Percentiles rank a stretch among this genome's conserved stretches.
Conservation (phyloP, 768 basidiomycete species). For the Mycena albidolilacea region DNA sequence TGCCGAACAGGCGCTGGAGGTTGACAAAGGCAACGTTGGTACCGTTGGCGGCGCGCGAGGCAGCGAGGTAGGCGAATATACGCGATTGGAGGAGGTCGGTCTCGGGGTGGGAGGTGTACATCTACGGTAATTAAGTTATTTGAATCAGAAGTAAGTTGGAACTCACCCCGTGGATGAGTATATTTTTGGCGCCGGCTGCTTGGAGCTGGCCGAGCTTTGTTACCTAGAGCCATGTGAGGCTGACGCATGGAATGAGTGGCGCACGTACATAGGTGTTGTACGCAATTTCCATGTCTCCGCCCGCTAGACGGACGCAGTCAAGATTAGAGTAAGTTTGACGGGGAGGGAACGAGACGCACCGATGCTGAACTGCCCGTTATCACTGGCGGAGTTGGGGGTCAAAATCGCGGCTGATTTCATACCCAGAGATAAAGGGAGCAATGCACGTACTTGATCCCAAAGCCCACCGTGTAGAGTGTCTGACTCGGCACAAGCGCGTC, state of each 20-base stretch:
- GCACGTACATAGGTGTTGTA: constrained; percentile 43
- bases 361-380: constrained; percentile 47
- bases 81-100: constrained; percentile 46
- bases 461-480: constrained; percentile 49
- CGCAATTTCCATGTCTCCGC: constrained; percentile 44
- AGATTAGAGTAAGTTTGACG: too few relatives aligned
- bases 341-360: constrained; percentile 27
- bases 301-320: constrained; percentile 32
- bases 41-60: constrained; percentile 45
- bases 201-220: constrained; percentile 48
- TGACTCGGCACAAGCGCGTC: constrained; percentile 46
- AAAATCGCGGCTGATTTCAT: not conserved
- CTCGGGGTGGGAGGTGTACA: constrained; percentile 49
- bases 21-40: constrained; percentile 51
- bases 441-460: constrained; percentile 51
- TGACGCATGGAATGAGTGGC: not conserved
- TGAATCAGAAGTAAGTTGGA: too few relatives aligned
- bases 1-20: constrained; percentile 46
- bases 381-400: constrained; percentile 28
- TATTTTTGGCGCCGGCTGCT: constrained; percentile 48
- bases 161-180: constrained; percentile 49
- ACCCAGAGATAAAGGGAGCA: not conserved
- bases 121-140: constrained; percentile 33
- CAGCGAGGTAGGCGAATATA: constrained; percentile 46
- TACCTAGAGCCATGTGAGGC: constrained; percentile 30